Evolutionary conservation across 495 filamentous ascomycete species (phyloP).

Genomic region (Xylona heveae): DNA sequence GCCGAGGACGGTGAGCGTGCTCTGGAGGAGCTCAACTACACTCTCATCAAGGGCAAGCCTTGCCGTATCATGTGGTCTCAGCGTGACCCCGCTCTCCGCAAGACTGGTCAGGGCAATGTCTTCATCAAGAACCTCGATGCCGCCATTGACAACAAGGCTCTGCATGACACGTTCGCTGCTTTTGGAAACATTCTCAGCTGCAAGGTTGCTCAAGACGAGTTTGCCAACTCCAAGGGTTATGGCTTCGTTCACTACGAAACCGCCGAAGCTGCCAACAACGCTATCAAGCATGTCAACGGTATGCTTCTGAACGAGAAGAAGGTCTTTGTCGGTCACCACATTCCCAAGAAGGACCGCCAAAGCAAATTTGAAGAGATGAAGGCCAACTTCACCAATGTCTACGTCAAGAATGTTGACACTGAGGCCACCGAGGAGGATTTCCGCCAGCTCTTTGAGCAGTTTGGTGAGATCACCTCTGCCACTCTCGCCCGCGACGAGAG

Average conservation of each 20-base stretch:
- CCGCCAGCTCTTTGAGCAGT: slow-evolving; percentile 75
- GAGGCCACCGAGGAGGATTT: slow-evolving; percentile 88
- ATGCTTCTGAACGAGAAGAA: slow-evolving; percentile 99
- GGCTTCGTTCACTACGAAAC: slow-evolving; percentile 99
- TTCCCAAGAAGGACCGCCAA: slow-evolving; percentile 99
- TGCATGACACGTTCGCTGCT: slow-evolving; percentile 97
- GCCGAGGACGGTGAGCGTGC: slow-evolving; percentile 91
- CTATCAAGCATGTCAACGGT: slow-evolving; percentile 99
- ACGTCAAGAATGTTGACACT: slow-evolving; percentile 92
- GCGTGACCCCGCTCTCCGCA: slow-evolving; percentile 95
- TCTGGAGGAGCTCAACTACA: slow-evolving; percentile 99
- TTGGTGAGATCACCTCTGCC: slow-evolving; percentile 85
- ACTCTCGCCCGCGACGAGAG: slow-evolving; percentile 77
- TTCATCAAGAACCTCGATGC: slow-evolving; percentile 99
- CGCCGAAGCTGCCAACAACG: slow-evolving; percentile 84
- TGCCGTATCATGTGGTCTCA: slow-evolving; percentile 99
- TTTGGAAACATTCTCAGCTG: slow-evolving; percentile 99
- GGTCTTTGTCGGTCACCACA: slow-evolving; percentile 97
- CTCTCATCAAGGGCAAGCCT: slow-evolving; percentile 91
- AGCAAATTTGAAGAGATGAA: slow-evolving; percentile 99
- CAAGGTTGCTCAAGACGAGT: slow-evolving; percentile 98
- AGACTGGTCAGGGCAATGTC: slow-evolving; percentile 98
- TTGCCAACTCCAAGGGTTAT: slow-evolving; percentile 89
- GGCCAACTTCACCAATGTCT: slow-evolving; percentile 99
- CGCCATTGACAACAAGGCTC: slow-evolving; percentile 99